These are phyloP conservation scores for Nymphaea colorata DNA, from an alignment of 164 flowering plant genomes.

Conservation along the genomic window DNA sequence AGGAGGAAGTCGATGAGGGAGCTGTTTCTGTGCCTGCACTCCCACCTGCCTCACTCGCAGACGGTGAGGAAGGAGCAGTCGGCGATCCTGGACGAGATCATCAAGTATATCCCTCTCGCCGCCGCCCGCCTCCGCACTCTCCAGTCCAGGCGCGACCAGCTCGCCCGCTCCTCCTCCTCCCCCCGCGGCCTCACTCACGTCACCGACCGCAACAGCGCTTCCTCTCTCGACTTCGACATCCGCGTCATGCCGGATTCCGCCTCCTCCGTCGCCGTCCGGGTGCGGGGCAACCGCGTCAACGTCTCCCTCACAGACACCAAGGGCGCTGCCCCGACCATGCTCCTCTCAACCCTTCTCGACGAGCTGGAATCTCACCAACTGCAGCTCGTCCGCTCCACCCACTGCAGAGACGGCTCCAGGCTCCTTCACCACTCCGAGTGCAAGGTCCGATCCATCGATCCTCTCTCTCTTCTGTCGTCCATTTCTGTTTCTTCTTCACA, in stretches of 20 bases:
- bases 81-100: constrained; percentile 25
- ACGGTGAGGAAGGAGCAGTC: constrained; percentile 25
- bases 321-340: constrained; percentile 7
- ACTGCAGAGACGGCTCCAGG: constrained; percentile 21
- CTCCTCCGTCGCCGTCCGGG: constrained; percentile 17
- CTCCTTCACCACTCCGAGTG: constrained; percentile 21
- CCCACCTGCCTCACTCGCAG: constrained; percentile 19
- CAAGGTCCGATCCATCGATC: constrained; percentile 12
- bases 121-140: constrained; percentile 21
- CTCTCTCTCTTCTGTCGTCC: no score
- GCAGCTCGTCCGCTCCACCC: constrained; percentile 16
- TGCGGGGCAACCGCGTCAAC: constrained; percentile 21
- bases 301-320: constrained; percentile 18
- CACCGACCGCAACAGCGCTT: constrained; percentile 1
- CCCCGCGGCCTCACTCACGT: constrained; percentile 2
- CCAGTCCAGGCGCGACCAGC: constrained; percentile 3
- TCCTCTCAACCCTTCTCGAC: constrained; percentile 15
- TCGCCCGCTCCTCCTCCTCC: neutral
- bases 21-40: constrained; percentile 20
- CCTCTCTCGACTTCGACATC: neutral
- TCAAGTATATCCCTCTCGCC: constrained; percentile 25
- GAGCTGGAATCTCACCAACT: constrained; percentile 17
- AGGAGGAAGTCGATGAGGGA: constrained; percentile 22
- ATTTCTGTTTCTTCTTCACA: no score
- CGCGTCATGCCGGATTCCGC: constrained; percentile 15